A percentile compares a stretch with the other conserved stretches of the same genome.
These are phyloP conservation scores for Cercospora zeina DNA, from an alignment of 2,329 filamentous ascomycete genomes.

Conservation along the genomic window DNA sequence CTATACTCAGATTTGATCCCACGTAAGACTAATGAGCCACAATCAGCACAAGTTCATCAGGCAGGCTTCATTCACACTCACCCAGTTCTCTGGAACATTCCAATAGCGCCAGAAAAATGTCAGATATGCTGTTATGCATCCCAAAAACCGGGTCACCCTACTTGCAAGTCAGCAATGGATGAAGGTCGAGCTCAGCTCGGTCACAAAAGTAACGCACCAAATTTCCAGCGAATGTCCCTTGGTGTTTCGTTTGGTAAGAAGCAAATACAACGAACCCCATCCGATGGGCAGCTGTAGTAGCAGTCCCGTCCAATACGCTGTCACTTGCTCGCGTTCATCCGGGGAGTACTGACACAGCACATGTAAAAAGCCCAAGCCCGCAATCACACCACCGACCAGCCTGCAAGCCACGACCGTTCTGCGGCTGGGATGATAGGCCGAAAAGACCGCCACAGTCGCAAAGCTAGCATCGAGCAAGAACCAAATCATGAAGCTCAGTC, in stretches of 20 bases:
- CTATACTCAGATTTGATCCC: constrained; percentile 39
- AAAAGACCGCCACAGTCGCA: constrained; percentile 38
- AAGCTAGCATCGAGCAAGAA: constrained; percentile 44
- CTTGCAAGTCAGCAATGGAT: background rate
- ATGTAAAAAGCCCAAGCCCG: constrained; percentile 39
- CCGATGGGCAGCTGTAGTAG: constrained; percentile 44
- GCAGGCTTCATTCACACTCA: background rate
- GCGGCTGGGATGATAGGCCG: constrained; percentile 34
- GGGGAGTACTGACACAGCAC: constrained; percentile 37
- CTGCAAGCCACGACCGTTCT: constrained; percentile 33
- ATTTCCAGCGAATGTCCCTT: constrained; percentile 46
- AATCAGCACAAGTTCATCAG: background rate
- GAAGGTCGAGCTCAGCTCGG: background rate
- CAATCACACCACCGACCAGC: constrained; percentile 35
- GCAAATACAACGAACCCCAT: constrained; percentile 40
- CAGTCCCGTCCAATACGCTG: constrained; percentile 45
- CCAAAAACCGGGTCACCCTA: constrained; percentile 45
- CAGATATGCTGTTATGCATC: constrained; percentile 43
- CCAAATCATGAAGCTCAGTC: constrained; percentile 43
- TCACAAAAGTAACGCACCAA: constrained; percentile 38
- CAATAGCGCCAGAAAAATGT: constrained; percentile 46
- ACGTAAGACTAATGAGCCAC: constrained; percentile 36
- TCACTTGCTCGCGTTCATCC: constrained; percentile 45
- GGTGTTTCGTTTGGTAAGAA: constrained; percentile 39
- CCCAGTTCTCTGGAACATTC: constrained; percentile 45